Conservation (phyloP, 2,329 filamentous ascomycete genomes). For the Biscogniauxia mediterranea region DNA sequence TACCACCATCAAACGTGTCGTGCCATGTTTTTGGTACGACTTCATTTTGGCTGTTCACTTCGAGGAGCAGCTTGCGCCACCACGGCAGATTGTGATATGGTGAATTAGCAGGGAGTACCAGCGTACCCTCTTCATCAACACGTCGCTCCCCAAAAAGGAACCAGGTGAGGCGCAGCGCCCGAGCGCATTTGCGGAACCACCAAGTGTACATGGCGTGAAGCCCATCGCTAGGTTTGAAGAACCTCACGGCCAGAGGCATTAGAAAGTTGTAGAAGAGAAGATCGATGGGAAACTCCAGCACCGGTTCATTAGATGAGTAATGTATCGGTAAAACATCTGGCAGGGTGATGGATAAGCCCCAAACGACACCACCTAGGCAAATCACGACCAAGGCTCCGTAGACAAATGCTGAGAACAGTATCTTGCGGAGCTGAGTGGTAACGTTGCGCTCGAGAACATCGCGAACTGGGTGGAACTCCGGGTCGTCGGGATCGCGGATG, state of each 20-base stretch:
- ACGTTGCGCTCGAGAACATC: conserved; percentile 94
- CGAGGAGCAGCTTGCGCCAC: conserved; percentile 47
- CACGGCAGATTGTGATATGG: conserved; percentile 34
- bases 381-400: conserved; percentile 91
- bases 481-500: conserved; percentile 96
- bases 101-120: conserved; percentile 45
- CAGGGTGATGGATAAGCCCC: conserved; percentile 72
- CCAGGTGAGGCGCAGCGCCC: conserved; percentile 76
- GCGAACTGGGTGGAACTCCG: conserved; percentile 94
- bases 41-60: conserved; percentile 39
- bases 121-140: conserved; percentile 75
- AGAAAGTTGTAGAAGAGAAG: conserved; percentile 96
- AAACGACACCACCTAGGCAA: conserved; percentile 92
- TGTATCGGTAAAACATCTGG: conserved; percentile 80
- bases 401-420: conserved; percentile 91
- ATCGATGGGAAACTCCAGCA: conserved; percentile 91
- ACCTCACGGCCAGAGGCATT: conserved; percentile 81
- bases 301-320: conserved; percentile 89
- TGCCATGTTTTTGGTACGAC: conserved; percentile 58
- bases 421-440: conserved; percentile 90
- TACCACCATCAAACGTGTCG: conserved; percentile 50
- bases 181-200: conserved; percentile 92
- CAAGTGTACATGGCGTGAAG: conserved; percentile 86
- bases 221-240: conserved; percentile 81
- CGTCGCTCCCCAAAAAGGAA: conserved; percentile 88